These are phyloP conservation scores for Candida arabinofermentans DNA, from an alignment of 805 yeast species.

Conservation along the genomic window DNA sequence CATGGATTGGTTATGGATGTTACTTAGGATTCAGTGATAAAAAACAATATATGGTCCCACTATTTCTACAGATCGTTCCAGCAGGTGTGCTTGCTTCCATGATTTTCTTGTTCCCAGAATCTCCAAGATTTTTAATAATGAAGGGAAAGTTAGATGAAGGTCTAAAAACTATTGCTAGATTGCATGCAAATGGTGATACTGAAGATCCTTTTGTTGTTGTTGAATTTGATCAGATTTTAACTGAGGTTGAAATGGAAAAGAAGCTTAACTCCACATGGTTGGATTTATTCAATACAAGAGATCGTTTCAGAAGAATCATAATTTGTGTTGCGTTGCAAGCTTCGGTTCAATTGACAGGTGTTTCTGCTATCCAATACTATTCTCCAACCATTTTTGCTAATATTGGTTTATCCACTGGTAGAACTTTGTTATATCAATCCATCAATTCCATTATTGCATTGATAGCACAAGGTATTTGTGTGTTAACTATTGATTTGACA, in stretches of 20 bases:
- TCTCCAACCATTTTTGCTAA: slow-evolving; percentile 42
- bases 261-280: slow-evolving; percentile 39
- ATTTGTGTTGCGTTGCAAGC: slow-evolving; percentile 22
- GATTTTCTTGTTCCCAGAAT: slow-evolving; percentile 44
- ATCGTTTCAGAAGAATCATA: slow-evolving; percentile 23
- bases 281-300: slow-evolving; percentile 28
- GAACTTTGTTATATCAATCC: slow-evolving; percentile 21
- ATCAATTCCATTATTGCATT: slow-evolving; percentile 26
- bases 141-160: slow-evolving; percentile 44
- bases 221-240: slow-evolving; percentile 57
- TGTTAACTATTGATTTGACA: slow-evolving; percentile 17
- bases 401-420: slow-evolving; percentile 37
- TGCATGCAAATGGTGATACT: slow-evolving; percentile 40
- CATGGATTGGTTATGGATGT: slow-evolving; percentile 33
- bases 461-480: slow-evolving; percentile 18
- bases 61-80: slow-evolving; percentile 46
- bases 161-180: slow-evolving; percentile 35
- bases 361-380: slow-evolving; percentile 45
- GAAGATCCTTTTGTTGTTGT: slow-evolving; percentile 43
- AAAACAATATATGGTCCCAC: slow-evolving; percentile 40
- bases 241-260: slow-evolving; percentile 36
- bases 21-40: slow-evolving; percentile 16
- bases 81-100: slow-evolving; percentile 39
- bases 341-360: slow-evolving; percentile 34
- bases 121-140: slow-evolving; percentile 47